Percentiles rank a stretch among this genome's conserved stretches.
phyloP scores from a whole-genome alignment of 1,284 basidiomycete genomes.

The Veloboletus limbatus region DNA sequence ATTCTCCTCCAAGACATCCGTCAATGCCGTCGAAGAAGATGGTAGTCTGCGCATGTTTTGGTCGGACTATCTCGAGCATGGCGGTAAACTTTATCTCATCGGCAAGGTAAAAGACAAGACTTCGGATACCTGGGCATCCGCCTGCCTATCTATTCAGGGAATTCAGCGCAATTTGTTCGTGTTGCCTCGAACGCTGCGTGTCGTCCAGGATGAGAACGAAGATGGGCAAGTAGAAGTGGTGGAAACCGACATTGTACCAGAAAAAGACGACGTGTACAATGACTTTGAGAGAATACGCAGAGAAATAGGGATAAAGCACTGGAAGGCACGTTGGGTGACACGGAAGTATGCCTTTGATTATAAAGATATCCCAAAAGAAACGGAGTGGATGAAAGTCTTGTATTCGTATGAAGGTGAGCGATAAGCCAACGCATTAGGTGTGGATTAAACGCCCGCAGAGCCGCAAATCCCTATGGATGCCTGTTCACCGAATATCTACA shows the following conservation, averaged over 20 bases:
- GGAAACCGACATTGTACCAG: slow-evolving; percentile 77
- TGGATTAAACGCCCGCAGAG: slow-evolving; percentile 35
- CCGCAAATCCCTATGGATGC: slow-evolving; percentile 67
- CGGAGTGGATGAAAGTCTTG: slow-evolving; percentile 90
- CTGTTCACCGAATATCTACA: slow-evolving; percentile 81
- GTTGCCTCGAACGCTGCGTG: slow-evolving; percentile 71
- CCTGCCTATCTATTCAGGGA: slow-evolving; percentile 83
- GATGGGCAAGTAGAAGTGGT: slow-evolving; percentile 45
- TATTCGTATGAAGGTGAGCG: slow-evolving; percentile 78
- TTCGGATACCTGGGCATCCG: slow-evolving; percentile 72
- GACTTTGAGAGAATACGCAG: slow-evolving; percentile 84
- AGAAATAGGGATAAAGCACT: slow-evolving; percentile 74
- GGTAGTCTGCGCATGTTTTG: slow-evolving; percentile 90
- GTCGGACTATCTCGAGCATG: slow-evolving; percentile 87
- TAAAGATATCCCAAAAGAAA: slow-evolving; percentile 74
- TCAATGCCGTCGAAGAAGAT: slow-evolving; percentile 71
- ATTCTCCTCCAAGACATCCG: slow-evolving; percentile 41
- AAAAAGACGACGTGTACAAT: slow-evolving; percentile 68
- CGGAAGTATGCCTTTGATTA: slow-evolving; percentile 94
- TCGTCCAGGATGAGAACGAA: slow-evolving; percentile 54
- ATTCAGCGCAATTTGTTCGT: slow-evolving; percentile 93
- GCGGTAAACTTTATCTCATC: slow-evolving; percentile 78
- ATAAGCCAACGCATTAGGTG: background rate
- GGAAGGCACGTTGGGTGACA: slow-evolving; percentile 81
- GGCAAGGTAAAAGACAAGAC: slow-evolving; percentile 85